Evolutionary conservation across 257 asterid genomes (phyloP).

Genomic region (Solanum sparsipilum): DNA sequence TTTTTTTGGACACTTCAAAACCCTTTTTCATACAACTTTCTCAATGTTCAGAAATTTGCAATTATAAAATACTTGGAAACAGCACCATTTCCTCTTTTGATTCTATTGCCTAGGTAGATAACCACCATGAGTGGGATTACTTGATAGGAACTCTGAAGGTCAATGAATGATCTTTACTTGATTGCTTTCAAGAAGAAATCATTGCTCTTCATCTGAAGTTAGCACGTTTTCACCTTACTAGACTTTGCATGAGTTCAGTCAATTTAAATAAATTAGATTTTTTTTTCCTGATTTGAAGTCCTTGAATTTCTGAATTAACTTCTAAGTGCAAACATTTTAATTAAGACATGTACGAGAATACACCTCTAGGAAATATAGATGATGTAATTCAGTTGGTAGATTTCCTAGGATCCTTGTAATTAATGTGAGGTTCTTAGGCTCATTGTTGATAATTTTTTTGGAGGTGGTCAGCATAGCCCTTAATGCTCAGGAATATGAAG

Average conservation of each 20-base stretch:
- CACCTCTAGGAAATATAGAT: background rate
- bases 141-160: background rate
- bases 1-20: background rate
- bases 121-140: background rate
- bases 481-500: background rate
- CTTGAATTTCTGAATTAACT: background rate
- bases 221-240: background rate
- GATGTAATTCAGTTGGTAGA: background rate
- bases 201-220: background rate
- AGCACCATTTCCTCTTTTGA: background rate
- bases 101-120: background rate
- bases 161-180: background rate
- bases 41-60: background rate
- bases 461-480: background rate
- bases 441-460: background rate
- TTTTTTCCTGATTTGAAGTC: background rate
- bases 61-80: background rate
- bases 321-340: background rate
- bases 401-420: background rate
- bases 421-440: background rate
- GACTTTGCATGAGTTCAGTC: background rate
- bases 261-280: background rate
- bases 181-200: background rate
- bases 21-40: background rate
- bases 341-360: background rate